Base-by-base conservation (phyloP, 2,329 filamentous ascomycete species). In the Rutstroemia sp. region DNA sequence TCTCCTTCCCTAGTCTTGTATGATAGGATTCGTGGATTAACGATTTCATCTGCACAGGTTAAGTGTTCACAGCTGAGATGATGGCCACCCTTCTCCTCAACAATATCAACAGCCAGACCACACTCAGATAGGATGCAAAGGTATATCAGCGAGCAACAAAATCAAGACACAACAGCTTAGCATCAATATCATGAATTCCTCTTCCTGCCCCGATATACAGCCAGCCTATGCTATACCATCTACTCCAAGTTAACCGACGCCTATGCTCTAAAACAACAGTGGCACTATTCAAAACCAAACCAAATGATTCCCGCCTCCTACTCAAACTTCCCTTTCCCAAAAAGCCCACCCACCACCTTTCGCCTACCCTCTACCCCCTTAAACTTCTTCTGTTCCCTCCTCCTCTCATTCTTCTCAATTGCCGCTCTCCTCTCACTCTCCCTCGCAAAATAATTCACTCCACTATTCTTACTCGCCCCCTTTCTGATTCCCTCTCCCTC, bases 361-460 rank as follows among this genome's bases (percentile, higher is more conserved):
- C 78, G 72, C 65, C 83, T 73, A 50, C 72, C 78, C 71, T 82
- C 79, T 1, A 78, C 82, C 1, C 80, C 81, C 67, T 76, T 78
- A 54, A 75, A 75, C 73, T 80, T 81, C 70, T 58, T 80, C 67
- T 77, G 77, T 72, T 84, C 78, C 59, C 82, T 75, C 66, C 79
- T 74, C 66, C 75, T 75, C 72, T 85, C 82, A 49, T 70, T 77
- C 70, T 85, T 79, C 34, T 77, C 74, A 50, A 85, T 67, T 59
- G 75, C 75, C 14, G 79, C 79, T 51, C 74, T 72, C 53, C 79
- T 73, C 68, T 85, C 82, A 52, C 72, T 82, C 70, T 83, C 81
- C 27, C 81, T 72, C 8, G 80, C 80, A 56, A 85, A 81, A 59
- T 77, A 81, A 65, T 81, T 79, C 58, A 86, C 73, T 19, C 82